phyloP scores from a whole-genome alignment of 2,329 filamentous ascomycete species.

The Fonsecaea erecta region DNA sequence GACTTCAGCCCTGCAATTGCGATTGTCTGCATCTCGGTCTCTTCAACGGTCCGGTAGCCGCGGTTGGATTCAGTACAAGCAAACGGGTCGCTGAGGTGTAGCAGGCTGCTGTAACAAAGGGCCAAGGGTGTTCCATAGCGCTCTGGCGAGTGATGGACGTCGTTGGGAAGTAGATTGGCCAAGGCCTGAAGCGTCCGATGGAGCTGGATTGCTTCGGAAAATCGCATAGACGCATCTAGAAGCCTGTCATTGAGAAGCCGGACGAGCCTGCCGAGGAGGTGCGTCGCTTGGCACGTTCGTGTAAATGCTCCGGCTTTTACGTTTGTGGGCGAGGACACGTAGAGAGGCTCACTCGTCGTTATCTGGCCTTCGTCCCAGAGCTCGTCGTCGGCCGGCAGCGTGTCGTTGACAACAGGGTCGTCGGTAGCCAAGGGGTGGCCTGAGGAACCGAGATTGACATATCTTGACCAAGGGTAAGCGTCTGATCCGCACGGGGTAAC shows the following conservation, averaged over 20 bases:
- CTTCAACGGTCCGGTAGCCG: conserved; percentile 40
- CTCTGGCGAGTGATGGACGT: conserved; percentile 36
- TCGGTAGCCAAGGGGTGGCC: conserved; percentile 38
- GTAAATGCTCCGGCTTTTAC: conserved; percentile 42
- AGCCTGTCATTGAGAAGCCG: conserved; percentile 41
- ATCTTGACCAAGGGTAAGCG: conserved; percentile 29
- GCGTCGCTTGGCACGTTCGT: conserved; percentile 43
- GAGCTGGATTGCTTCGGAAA: conserved; percentile 43
- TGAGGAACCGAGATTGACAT: conserved; percentile 37
- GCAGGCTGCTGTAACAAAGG: conserved; percentile 42
- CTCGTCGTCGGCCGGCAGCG: conserved; percentile 37
- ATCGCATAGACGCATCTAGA: conserved; percentile 40
- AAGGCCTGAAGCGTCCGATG: conserved; percentile 42
- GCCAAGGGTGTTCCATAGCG: conserved; percentile 41
- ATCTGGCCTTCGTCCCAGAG: conserved; percentile 37
- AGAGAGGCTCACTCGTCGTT: conserved; percentile 36
- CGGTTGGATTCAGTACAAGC: conserved; percentile 40
- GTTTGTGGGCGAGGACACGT: conserved; percentile 37
- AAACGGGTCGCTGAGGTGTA: conserved; percentile 44
- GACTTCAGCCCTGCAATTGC: conserved; percentile 38
- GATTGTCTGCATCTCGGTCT: conserved; percentile 44
- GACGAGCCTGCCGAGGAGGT: conserved; percentile 43
- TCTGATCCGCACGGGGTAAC: not conserved
- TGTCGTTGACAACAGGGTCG: conserved; percentile 35
- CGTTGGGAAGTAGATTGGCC: conserved; percentile 38